Base-by-base conservation (phyloP, 2,329 filamentous ascomycete genomes). In the Beauveria brongniartii region DNA sequence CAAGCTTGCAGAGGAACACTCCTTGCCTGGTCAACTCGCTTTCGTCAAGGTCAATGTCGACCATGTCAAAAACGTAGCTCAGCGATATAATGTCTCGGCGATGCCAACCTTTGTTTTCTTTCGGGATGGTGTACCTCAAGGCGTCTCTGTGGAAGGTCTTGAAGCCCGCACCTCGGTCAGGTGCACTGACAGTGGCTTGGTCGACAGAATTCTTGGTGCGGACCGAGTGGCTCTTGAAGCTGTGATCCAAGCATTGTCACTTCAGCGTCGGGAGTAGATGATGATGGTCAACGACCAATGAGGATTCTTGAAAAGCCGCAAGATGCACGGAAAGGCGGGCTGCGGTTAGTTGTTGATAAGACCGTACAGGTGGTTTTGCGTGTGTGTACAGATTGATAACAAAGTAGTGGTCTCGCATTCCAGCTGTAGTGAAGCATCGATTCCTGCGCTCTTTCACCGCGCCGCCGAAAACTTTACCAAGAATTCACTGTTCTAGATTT, bases 11-110 rank as follows among this genome's bases (percentile, higher is more conserved):
- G 68, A 65, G 16, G 55, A 52, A 22, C 64, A 66, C 43, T 51
- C 64, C 9, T 43, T 57, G 1, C 62, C 59, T 52, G 85, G 83
- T 77, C 73, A 82, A 64, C 72, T 87, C 67, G 81, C 83, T 73
- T 96, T 96, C 77, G 86, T 84, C 82, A 94, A 96, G 82, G 79
- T 96, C 72, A 91, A 96, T 75, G 91, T 96, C 67, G 92, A 96
- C 74, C 81, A 91, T 64, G 80, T 92, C 43, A 79, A 86, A 66
- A 85, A 89, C 1, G 82, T 95, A 44, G 86, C 90, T 37, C 81
- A 87, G 69, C 85, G 92, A 70, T 85, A 92, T 66, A 84, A 83
- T 64, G 84, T 96, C 72, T 85, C 89, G 68, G 91, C 92, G 72
- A 96, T 96, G 92, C 92, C 92, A 59, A 95, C 91, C 22, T 96